Conservation (phyloP, 2,329 filamentous ascomycete genomes). For the Byssoonygena ceratinophila region DNA sequence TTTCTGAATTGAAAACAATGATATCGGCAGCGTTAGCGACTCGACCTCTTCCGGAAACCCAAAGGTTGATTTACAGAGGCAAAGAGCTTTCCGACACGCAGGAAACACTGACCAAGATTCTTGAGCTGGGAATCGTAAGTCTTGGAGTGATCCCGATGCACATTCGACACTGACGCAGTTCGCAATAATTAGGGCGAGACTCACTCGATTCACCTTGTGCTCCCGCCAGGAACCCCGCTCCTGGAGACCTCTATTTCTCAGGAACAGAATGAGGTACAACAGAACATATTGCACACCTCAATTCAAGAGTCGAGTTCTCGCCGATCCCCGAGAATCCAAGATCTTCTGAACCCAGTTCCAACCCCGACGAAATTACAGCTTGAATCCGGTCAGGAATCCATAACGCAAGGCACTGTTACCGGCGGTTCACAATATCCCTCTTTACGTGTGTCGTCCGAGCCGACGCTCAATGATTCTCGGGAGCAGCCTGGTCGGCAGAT, state of each 20-base stretch:
- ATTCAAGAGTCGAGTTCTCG: neutral
- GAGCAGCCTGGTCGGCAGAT: neutral
- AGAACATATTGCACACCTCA: neutral
- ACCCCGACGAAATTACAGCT: neutral
- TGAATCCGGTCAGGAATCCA: neutral
- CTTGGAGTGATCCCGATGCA: neutral
- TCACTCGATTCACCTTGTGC: slow-evolving; percentile 32
- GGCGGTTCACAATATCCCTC: neutral
- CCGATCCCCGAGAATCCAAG: neutral
- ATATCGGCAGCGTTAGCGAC: slow-evolving; percentile 43
- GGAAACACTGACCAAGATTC: slow-evolving; percentile 40
- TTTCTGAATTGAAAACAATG: slow-evolving; percentile 44
- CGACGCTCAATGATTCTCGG: neutral
- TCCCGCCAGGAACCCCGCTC: slow-evolving; percentile 30
- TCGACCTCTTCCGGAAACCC: slow-evolving; percentile 37
- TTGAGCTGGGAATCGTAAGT: slow-evolving; percentile 44
- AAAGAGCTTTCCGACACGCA: slow-evolving; percentile 42
- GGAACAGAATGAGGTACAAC: neutral
- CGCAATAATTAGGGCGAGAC: slow-evolving; percentile 1
- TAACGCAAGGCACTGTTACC: neutral
- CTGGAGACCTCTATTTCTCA: slow-evolving; percentile 2
- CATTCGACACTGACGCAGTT: neutral
- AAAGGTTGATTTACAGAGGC: slow-evolving; percentile 51
- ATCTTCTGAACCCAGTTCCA: slow-evolving; percentile 1
- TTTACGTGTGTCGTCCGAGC: neutral